phyloP scores from a whole-genome alignment of 2,329 filamentous ascomycete genomes.

The Colletotrichum orbiculare region DNA sequence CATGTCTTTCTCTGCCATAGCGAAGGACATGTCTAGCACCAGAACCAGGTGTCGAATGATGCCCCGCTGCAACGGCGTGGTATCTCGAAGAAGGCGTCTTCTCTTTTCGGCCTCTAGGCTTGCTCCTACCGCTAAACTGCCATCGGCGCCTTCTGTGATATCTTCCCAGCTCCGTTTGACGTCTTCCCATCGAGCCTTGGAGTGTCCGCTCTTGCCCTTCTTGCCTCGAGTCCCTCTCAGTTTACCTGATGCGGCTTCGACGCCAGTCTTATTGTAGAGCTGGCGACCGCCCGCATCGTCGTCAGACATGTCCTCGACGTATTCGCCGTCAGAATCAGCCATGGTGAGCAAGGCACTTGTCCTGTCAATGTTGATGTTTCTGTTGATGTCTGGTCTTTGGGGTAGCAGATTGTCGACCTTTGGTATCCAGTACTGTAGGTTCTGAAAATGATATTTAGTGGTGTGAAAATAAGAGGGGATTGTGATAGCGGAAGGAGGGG shows the following conservation, averaged over 20 bases:
- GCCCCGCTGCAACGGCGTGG: slow-evolving; percentile 92
- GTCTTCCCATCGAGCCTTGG: slow-evolving; percentile 72
- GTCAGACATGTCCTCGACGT: slow-evolving; percentile 72
- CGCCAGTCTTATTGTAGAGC: slow-evolving; percentile 45
- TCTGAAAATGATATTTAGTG: no score
- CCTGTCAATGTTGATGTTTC: background rate
- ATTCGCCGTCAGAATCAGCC: slow-evolving; percentile 81
- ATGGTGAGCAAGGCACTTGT: slow-evolving; percentile 52
- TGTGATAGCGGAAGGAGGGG: no score
- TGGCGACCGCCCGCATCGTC: slow-evolving; percentile 69
- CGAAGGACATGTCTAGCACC: slow-evolving; percentile 89
- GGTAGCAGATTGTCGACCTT: no score
- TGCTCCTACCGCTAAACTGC: slow-evolving; percentile 80
- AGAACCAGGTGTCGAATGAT: slow-evolving; percentile 97
- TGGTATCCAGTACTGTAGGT: no score
- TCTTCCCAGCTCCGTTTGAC: slow-evolving; percentile 78
- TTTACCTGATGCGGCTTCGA: background rate
- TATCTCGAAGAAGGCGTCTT: slow-evolving; percentile 85
- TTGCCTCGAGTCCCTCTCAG: slow-evolving; percentile 40
- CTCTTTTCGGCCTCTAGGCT: slow-evolving; percentile 86
- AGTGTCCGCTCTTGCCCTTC: slow-evolving; percentile 45
- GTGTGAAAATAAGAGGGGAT: no score
- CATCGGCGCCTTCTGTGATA: slow-evolving; percentile 82
- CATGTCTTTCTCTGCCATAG: slow-evolving; percentile 96
- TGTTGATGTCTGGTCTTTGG: background rate